Evolutionary conservation across 768 basidiomycete genomes (phyloP).

Genomic region (Ramaria rubella): DNA sequence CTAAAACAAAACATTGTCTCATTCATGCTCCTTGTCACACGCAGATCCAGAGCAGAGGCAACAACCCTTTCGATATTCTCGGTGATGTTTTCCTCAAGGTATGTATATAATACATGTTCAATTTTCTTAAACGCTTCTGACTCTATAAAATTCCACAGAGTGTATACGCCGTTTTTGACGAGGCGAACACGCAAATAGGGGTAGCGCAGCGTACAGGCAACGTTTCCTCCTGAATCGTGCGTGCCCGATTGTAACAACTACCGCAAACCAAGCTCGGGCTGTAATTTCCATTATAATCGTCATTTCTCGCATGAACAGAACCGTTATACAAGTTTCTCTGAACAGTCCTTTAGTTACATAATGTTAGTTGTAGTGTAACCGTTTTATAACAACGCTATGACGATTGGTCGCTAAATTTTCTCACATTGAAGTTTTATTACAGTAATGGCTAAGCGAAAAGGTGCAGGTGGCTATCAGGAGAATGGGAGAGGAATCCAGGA

Average conservation of each 20-base stretch:
- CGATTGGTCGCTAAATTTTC: no score
- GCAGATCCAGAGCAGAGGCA: conserved; percentile 29
- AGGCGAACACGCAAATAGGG: conserved; percentile 2
- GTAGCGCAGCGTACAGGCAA: conserved; percentile 15
- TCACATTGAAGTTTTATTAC: no score
- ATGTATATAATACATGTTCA: neutral
- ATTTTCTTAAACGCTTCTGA: neutral
- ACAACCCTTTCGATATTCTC: conserved; percentile 26
- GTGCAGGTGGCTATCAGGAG: no score
- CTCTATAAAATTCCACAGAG: conserved; percentile 9
- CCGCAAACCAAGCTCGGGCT: no score
- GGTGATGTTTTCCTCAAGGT: conserved; percentile 29
- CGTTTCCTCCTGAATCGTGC: conserved; percentile 1
- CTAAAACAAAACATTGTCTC: neutral
- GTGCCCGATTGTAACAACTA: neutral
- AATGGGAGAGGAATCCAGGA: no score
- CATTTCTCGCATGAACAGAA: no score
- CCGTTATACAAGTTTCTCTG: no score
- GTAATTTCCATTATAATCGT: no score
- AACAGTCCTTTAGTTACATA: no score
- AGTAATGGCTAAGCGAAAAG: no score
- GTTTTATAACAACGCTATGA: no score
- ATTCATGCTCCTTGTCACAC: neutral
- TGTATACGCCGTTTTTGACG: conserved; percentile 28
- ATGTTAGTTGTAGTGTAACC: no score